Percentiles rank a stretch among this genome's conserved stretches.
These are phyloP conservation scores for Helicostylum pulchrum DNA, from an alignment of 192 early-diverging fungal species.

Conservation along the genomic window DNA sequence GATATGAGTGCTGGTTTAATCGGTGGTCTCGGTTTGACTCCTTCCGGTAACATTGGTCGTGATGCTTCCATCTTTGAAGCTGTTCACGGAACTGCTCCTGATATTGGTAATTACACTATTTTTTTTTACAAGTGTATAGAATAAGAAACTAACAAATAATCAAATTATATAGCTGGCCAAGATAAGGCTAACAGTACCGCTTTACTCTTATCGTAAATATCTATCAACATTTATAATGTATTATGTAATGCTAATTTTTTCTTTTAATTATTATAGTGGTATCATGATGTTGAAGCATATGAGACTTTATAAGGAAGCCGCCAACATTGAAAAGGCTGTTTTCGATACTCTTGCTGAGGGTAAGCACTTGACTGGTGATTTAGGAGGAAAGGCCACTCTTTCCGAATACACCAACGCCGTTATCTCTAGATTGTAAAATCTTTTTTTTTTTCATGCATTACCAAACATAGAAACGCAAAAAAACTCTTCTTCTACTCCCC, in stretches of 20 bases:
- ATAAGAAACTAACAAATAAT: too few species aligned
- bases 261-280: constrained; percentile 26
- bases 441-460: too few species aligned
- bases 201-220: constrained; percentile 68
- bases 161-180: constrained; percentile 10
- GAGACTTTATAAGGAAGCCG: constrained; percentile 73
- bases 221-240: too few species aligned
- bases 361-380: constrained; percentile 81
- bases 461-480: too few species aligned
- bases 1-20: constrained; percentile 97
- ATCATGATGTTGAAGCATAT: constrained; percentile 99
- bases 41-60: constrained; percentile 96
- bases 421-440: constrained; percentile 40
- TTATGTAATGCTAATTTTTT: too few species aligned
- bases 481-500: too few species aligned
- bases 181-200: constrained; percentile 95
- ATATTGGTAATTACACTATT: constrained; percentile 73
- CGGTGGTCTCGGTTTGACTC: constrained; percentile 94
- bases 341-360: constrained; percentile 92
- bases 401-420: constrained; percentile 85
- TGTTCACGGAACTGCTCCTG: constrained; percentile 92
- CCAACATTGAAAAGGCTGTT: constrained; percentile 84
- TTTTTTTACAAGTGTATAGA: too few species aligned
- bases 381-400: constrained; percentile 81
- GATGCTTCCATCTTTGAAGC: constrained; percentile 97